phyloP scores from a whole-genome alignment of 2,329 filamentous ascomycete species.

The Fusarium nematophilum region DNA sequence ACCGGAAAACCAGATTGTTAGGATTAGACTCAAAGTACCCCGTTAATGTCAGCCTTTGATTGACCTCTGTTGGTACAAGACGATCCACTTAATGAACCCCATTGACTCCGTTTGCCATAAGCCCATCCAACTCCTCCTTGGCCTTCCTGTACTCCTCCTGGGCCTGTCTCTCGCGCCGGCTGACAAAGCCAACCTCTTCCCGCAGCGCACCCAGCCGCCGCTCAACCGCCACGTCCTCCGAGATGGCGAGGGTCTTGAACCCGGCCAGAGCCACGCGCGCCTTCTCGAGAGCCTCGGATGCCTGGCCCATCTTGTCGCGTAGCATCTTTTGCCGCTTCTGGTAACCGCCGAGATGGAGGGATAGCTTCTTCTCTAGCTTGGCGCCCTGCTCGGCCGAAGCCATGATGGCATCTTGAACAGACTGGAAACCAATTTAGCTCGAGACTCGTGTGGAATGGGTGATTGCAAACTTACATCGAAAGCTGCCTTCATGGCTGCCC shows the following conservation, averaged over 20 bases:
- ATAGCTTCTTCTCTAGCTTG: constrained; percentile 94
- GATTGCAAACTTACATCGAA: constrained; percentile 72
- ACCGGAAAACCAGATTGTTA: constrained; percentile 29
- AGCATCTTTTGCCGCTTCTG: constrained; percentile 85
- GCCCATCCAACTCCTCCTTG: constrained; percentile 79
- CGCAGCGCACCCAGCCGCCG: constrained; percentile 79
- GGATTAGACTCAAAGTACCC: constrained; percentile 18
- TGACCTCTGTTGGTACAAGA: constrained; percentile 39
- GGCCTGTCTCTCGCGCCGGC: constrained; percentile 85
- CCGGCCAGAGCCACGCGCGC: constrained; percentile 77
- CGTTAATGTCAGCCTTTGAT: constrained; percentile 24
- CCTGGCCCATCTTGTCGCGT: constrained; percentile 81
- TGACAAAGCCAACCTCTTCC: constrained; percentile 86
- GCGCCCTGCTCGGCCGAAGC: constrained; percentile 81
- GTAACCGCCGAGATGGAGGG: constrained; percentile 88
- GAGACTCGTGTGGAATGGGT: not conserved
- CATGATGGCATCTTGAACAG: constrained; percentile 78
- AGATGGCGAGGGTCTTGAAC: constrained; percentile 80
- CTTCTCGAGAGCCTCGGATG: constrained; percentile 78
- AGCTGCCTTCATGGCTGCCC: constrained; percentile 71
- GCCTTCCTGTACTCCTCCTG: constrained; percentile 85
- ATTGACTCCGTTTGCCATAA: constrained; percentile 55
- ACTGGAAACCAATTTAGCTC: constrained; percentile 56
- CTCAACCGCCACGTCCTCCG: constrained; percentile 81
- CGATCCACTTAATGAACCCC: constrained; percentile 51